phyloP scores from a whole-genome alignment of 305 asterid species.

The Solanum hybrid region DNA sequence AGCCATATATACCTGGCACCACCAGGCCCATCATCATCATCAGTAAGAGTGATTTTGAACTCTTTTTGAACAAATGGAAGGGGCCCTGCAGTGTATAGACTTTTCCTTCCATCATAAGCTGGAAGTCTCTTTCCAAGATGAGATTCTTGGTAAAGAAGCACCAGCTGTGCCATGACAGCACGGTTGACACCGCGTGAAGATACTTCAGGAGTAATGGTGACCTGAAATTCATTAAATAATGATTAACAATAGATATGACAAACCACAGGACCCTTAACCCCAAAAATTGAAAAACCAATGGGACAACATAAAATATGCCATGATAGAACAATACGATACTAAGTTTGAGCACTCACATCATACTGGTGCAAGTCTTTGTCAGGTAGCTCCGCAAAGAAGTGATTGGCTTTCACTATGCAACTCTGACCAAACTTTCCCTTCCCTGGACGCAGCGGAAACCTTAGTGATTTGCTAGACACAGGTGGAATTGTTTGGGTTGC shows the following conservation, averaged over 20 bases:
- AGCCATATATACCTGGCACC: conserved; percentile 34
- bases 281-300: not conserved
- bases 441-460: conserved; percentile 86
- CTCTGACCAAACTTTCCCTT: conserved; percentile 55
- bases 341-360: conserved; percentile 45
- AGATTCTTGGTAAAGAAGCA: conserved; percentile 53
- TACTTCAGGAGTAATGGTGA: conserved; percentile 74
- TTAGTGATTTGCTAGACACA: conserved; percentile 70
- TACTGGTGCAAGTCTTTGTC: conserved; percentile 91
- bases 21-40: conserved; percentile 73
- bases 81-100: conserved; percentile 93
- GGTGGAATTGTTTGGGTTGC: conserved; percentile 49
- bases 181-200: conserved; percentile 71
- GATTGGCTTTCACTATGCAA: conserved; percentile 81
- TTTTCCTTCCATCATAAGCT: conserved; percentile 91
- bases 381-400: conserved; percentile 79
- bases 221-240: conserved; percentile 25
- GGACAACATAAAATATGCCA: not conserved
- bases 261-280: not conserved
- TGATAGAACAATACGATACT: not conserved
- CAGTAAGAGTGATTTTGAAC: conserved; percentile 55
- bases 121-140: conserved; percentile 82
- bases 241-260: not conserved
- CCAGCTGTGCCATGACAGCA: conserved; percentile 78
- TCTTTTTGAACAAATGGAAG: conserved; percentile 72